phyloP scores from a whole-genome alignment of 805 yeast genomes.

The Barnettozyma sp. region DNA sequence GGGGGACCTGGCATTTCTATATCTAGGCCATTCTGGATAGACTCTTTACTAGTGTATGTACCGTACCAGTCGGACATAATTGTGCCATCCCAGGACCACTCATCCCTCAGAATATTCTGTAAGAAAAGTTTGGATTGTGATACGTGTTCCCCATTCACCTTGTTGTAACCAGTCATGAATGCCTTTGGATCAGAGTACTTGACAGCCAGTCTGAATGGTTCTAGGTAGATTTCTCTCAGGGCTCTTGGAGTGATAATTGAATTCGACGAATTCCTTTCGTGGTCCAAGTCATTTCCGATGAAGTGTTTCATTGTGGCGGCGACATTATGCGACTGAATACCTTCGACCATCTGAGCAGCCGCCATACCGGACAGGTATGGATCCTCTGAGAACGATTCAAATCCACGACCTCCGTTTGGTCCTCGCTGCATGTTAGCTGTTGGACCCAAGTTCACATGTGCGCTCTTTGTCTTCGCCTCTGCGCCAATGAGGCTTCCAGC shows the following conservation, averaged over 20 bases:
- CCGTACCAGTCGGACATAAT: constrained; percentile 65
- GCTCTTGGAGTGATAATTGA: constrained; percentile 52
- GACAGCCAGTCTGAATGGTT: constrained; percentile 56
- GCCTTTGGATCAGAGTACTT: constrained; percentile 45
- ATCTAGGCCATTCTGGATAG: constrained; percentile 51
- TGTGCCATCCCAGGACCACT: constrained; percentile 52
- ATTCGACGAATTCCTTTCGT: constrained; percentile 43
- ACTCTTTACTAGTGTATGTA: constrained; percentile 38
- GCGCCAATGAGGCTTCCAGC: constrained; percentile 48
- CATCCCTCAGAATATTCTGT: constrained; percentile 41
- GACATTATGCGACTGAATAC: constrained; percentile 45
- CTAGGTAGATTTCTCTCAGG: constrained; percentile 55
- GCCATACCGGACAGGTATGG: constrained; percentile 42
- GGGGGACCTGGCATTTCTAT: constrained; percentile 66
- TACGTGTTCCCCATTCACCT: constrained; percentile 53
- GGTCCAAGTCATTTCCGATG: constrained; percentile 58
- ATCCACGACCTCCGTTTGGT: constrained; percentile 57
- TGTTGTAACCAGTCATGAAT: constrained; percentile 59
- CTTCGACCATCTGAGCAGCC: constrained; percentile 44
- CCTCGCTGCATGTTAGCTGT: constrained; percentile 48
- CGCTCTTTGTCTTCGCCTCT: constrained; percentile 50
- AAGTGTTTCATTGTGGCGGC: constrained; percentile 56
- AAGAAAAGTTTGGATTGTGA: constrained; percentile 40
- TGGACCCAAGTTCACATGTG: constrained; percentile 44
- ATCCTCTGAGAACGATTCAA: constrained; percentile 58